phyloP scores from a whole-genome alignment of 306 rosid genomes.

The Argentina anserina region DNA sequence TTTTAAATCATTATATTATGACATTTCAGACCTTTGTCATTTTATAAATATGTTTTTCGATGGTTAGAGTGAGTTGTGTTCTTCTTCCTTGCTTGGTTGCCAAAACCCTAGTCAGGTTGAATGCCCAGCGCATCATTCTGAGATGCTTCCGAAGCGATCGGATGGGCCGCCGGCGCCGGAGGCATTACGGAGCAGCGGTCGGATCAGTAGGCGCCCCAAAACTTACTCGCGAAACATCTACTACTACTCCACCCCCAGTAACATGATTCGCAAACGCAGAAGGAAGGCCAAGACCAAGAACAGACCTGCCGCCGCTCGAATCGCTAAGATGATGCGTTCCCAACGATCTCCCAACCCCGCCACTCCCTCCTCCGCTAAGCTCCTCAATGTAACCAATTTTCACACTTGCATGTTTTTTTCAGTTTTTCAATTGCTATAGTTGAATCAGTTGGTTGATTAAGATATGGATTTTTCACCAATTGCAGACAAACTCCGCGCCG shows the following conservation, averaged over 20 bases:
- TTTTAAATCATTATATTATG: no score
- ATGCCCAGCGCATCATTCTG: not conserved
- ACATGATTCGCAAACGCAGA: constrained; percentile 27
- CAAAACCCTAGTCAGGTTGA: constrained; percentile 7
- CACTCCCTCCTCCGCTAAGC: not conserved
- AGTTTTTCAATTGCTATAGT: not conserved
- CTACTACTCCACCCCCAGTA: constrained; percentile 38
- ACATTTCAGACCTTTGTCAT: no score
- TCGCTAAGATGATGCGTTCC: constrained; percentile 55
- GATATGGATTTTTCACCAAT: constrained; percentile 6
- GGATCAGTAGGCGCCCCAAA: constrained; percentile 59
- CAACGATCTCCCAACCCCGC: not conserved
- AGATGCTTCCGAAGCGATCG: constrained; percentile 70
- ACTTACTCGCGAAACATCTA: constrained; percentile 41
- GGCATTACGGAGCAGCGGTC: constrained; percentile 72
- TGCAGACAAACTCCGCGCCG: constrained; percentile 53
- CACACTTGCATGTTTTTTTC: not conserved
- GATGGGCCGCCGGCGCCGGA: constrained; percentile 47
- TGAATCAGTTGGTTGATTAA: not conserved
- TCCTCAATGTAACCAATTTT: not conserved
- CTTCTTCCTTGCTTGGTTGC: not conserved
- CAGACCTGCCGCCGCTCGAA: constrained; percentile 73
- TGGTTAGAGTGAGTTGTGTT: no score
- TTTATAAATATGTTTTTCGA: no score
- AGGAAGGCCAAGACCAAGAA: constrained; percentile 56